phyloP scores from a whole-genome alignment of 2,329 filamentous ascomycete species.

The Aureobasidium sp. region DNA sequence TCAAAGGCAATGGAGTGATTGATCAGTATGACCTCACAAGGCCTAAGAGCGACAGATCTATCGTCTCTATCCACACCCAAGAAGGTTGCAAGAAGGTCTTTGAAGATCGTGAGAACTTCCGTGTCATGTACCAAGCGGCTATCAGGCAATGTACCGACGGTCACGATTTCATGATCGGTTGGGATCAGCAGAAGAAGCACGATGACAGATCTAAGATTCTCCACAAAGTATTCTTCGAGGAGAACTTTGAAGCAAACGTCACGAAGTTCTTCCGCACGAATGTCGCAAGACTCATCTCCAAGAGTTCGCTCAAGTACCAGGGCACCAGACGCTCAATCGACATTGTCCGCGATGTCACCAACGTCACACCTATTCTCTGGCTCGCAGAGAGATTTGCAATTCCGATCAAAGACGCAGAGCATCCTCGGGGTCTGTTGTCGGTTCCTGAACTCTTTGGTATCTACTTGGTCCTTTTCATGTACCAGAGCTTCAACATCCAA shows the following conservation, averaged over 20 bases:
- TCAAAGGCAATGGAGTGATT: slow-evolving; percentile 40
- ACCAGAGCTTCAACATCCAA: slow-evolving; percentile 48
- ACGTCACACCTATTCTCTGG: slow-evolving; percentile 58
- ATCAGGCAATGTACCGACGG: slow-evolving; percentile 37
- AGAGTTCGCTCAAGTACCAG: slow-evolving; percentile 41
- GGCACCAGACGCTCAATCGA: slow-evolving; percentile 42
- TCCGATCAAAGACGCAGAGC: slow-evolving; percentile 56
- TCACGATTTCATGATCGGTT: slow-evolving; percentile 43
- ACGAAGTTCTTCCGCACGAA: slow-evolving; percentile 39
- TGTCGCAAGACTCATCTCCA: slow-evolving; percentile 39
- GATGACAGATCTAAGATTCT: slow-evolving; percentile 36
- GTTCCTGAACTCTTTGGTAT: slow-evolving; percentile 41
- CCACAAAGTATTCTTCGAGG: slow-evolving; percentile 41
- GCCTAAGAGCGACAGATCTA: slow-evolving; percentile 34
- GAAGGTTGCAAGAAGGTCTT: slow-evolving; percentile 45
- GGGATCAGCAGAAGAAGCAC: slow-evolving; percentile 37
- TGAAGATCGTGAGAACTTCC: slow-evolving; percentile 43
- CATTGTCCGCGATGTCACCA: slow-evolving; percentile 59
- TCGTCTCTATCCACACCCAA: slow-evolving; percentile 44
- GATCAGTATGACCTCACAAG: slow-evolving; percentile 41
- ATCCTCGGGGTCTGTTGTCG: slow-evolving; percentile 49
- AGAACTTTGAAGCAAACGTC: slow-evolving; percentile 38
- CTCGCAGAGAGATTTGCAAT: slow-evolving; percentile 58
- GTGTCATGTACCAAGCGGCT: slow-evolving; percentile 40
- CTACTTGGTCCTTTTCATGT: slow-evolving; percentile 42